phyloP scores from a whole-genome alignment of 129 eudicot species.

The Dittrichia graveolens region DNA sequence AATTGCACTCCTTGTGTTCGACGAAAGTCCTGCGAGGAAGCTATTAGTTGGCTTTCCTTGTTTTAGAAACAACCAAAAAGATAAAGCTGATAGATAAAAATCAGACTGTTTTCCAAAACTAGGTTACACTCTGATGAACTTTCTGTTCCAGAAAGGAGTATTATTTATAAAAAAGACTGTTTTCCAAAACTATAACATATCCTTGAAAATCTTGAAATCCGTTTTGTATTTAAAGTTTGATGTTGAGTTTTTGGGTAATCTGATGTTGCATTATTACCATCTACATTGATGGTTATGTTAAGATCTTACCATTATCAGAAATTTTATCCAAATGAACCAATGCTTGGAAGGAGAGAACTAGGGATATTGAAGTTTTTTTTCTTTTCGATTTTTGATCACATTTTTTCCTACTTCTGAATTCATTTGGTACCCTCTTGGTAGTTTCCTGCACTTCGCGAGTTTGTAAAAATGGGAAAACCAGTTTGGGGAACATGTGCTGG shows the following conservation, averaged over 20 bases:
- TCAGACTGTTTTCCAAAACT: not conserved
- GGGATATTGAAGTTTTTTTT: not conserved
- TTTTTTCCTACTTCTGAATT: not conserved
- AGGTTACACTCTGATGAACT: constrained; percentile 14
- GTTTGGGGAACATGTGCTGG: constrained; percentile 99
- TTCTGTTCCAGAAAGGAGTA: not conserved
- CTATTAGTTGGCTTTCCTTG: not conserved
- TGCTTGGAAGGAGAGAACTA: constrained; percentile 16
- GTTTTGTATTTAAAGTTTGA: not conserved
- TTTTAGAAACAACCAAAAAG: not conserved
- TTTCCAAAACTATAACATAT: too few relatives aligned
- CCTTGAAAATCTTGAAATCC: not conserved
- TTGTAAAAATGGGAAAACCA: constrained; percentile 94
- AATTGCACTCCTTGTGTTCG: constrained; percentile 32
- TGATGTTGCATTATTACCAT: not conserved
- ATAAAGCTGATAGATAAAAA: not conserved
- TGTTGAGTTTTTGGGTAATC: not conserved
- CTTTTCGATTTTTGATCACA: not conserved
- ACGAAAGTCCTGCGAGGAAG: constrained; percentile 25
- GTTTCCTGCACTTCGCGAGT: constrained; percentile 96
- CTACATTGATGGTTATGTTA: not conserved
- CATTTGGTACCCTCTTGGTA: constrained; percentile 31
- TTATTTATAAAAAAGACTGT: too few relatives aligned
- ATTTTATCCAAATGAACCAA: not conserved
- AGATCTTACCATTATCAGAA: not conserved